Percentiles rank a stretch among this genome's conserved stretches.
Conservation (phyloP, 192 early-diverging fungal species). For the Entomortierella parvispora region DNA sequence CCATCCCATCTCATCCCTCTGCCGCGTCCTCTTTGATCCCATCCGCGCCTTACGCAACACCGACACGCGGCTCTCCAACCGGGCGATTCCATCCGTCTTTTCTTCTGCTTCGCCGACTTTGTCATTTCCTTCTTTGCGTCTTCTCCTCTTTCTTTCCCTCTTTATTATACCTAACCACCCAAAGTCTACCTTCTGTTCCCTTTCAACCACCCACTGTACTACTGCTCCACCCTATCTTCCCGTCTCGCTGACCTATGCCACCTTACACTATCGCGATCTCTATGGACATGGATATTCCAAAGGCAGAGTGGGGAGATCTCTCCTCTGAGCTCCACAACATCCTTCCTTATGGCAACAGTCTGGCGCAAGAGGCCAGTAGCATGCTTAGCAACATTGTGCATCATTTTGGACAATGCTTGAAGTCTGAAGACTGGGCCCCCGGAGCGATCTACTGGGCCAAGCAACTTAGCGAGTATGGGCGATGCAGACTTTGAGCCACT, state of each 20-base stretch:
- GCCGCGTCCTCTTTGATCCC: too few relatives aligned
- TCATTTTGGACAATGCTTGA: slow-evolving; percentile 30
- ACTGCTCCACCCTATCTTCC: too few relatives aligned
- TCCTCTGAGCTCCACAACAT: slow-evolving; percentile 33
- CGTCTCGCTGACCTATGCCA: background rate
- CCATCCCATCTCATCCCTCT: too few relatives aligned
- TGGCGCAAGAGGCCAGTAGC: slow-evolving; percentile 37
- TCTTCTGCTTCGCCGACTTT: too few relatives aligned
- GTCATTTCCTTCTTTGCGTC: background rate
- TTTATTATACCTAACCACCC: background rate
- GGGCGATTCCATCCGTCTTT: too few relatives aligned
- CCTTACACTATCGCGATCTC: slow-evolving; percentile 9
- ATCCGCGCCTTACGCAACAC: too few relatives aligned
- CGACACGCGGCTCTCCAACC: too few relatives aligned
- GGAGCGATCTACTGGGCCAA: slow-evolving; percentile 68
- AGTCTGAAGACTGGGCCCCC: slow-evolving; percentile 65
- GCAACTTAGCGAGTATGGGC: slow-evolving; percentile 64
- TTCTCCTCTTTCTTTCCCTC: background rate
- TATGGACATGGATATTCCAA: slow-evolving; percentile 14
- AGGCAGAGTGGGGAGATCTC: slow-evolving; percentile 35
- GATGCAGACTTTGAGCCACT: too few relatives aligned
- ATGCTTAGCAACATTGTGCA: slow-evolving; percentile 36
- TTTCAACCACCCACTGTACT: background rate
- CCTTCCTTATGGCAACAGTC: slow-evolving; percentile 39
- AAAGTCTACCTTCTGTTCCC: background rate